These are phyloP conservation scores for Crithidia acanthocephali DNA, from an alignment of 208 protist genomes.

Conservation along the genomic window DNA sequence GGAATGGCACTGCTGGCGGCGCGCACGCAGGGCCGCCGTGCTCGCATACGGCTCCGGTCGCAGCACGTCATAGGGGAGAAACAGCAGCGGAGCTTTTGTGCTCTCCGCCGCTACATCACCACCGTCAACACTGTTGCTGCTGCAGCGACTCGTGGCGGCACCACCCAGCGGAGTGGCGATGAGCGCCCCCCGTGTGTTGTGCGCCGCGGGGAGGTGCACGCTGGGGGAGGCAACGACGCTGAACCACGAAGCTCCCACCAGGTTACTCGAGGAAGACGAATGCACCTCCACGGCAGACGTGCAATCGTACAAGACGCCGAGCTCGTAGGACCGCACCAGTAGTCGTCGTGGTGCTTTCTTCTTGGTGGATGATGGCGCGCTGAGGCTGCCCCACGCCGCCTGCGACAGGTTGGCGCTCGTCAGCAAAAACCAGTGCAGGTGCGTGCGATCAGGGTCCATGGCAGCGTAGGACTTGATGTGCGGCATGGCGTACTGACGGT, in stretches of 20 bases:
- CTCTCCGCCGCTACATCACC: not conserved
- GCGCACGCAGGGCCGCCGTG: conserved; percentile 39
- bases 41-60: conserved; percentile 66
- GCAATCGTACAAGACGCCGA: conserved; percentile 83
- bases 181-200: conserved; percentile 25
- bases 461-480: conserved; percentile 90
- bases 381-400: conserved; percentile 77
- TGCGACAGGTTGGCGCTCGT: conserved; percentile 89
- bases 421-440: conserved; percentile 73
- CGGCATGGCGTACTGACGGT: conserved; percentile 47
- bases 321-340: conserved; percentile 79
- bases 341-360: conserved; percentile 27
- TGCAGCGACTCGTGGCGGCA: not conserved
- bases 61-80: conserved; percentile 70
- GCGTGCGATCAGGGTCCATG: conserved; percentile 26
- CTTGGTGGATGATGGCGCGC: not conserved
- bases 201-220: conserved; percentile 36
- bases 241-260: conserved; percentile 11
- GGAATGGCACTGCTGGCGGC: not conserved
- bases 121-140: not conserved
- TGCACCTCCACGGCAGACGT: conserved; percentile 27
- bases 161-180: conserved; percentile 25
- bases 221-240: conserved; percentile 44
- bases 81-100: not conserved
- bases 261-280: not conserved